phyloP scores from a whole-genome alignment of 1,139 yeast species.

The Meyerozyma athensensis region DNA sequence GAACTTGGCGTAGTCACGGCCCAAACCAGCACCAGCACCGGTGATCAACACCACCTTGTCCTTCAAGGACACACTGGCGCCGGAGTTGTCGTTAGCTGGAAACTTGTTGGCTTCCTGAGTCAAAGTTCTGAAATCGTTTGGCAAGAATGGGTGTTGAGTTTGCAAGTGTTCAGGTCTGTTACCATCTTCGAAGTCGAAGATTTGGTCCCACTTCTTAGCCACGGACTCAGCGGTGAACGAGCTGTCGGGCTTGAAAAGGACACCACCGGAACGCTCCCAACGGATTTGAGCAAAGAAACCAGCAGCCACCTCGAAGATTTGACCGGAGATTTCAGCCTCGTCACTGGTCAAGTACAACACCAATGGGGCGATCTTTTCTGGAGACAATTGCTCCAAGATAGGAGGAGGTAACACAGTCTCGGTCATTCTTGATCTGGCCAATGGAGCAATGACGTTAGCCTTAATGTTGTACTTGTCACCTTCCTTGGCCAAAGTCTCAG shows the following conservation, averaged over 20 bases:
- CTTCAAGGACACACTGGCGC: constrained; percentile 56
- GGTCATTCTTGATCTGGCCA: constrained; percentile 96
- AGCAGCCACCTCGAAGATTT: constrained; percentile 89
- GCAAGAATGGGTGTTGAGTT: constrained; percentile 61
- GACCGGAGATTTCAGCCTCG: constrained; percentile 53
- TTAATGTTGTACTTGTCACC: constrained; percentile 80
- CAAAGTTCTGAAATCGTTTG: constrained; percentile 58
- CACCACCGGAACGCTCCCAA: constrained; percentile 94
- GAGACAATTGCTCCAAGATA: constrained; percentile 71
- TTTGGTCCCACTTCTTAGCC: constrained; percentile 60
- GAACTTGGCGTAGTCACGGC: constrained; percentile 81
- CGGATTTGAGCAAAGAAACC: constrained; percentile 89
- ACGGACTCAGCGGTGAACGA: constrained; percentile 84
- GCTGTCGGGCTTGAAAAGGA: constrained; percentile 72
- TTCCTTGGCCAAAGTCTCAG: constrained; percentile 93
- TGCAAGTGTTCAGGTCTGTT: constrained; percentile 50
- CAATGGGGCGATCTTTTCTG: constrained; percentile 87
- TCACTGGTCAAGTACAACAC: constrained; percentile 79
- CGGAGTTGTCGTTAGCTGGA: constrained; percentile 53
- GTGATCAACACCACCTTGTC: constrained; percentile 88
- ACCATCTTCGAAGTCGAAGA: constrained; percentile 55
- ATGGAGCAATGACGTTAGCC: constrained; percentile 87
- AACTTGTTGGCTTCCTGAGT: constrained; percentile 48
- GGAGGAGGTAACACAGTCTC: constrained; percentile 85
- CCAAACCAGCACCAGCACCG: constrained; percentile 96